Evolutionary conservation across 1,284 basidiomycete species (phyloP), one percentile per base, ranked within the genome.

Genomic region (Trametes versicolor): DNA sequence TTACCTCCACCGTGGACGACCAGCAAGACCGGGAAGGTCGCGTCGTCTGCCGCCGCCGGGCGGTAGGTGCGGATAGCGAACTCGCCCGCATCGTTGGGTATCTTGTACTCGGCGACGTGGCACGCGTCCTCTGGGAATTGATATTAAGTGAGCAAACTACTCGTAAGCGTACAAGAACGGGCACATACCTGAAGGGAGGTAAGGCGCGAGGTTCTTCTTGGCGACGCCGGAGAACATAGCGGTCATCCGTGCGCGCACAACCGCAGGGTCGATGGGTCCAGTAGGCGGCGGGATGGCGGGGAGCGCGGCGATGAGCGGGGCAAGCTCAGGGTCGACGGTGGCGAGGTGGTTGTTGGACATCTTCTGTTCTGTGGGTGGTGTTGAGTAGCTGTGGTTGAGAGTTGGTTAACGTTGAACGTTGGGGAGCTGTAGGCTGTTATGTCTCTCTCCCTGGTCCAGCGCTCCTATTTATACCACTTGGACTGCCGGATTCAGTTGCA

Each of bases 1-100:
- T n/a, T n/a, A 73, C 69, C 70, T 64, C 69, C 69, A 1, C 67
- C 66, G 32, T 70, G 69, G 7, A 58, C 37, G 66, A 64, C 71
- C 39, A 70, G 43, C n/a, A 69, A n/a, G 0, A 68, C 47, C 7
- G 68, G 69, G 45, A 69, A 65, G 6, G 27, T 51, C 29, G 52
- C 37, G 7, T 49, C 48, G 7, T 45, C 64, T 2, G 21, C 52
- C 2, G 34, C 52, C 23, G 52, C 54, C 9, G 61, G 61, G 2
- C 62, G 62, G 43, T 68, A 53, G 27, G 58, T 59, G 13, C 58
- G 48, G 19, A 52, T 52, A 21, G 58, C 58, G 37, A 59, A 43
- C 19, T 59, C 37, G 5, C 58, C 49, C 4, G 27, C 58, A 4
- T 59, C 58, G 27, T 43, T 41, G n/a, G 58, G 49, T 19, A 59